A percentile compares a stretch with the other conserved stretches of the same genome.
Conservation (phyloP, 768 basidiomycete genomes). For the Rossbeevera mucosa region DNA sequence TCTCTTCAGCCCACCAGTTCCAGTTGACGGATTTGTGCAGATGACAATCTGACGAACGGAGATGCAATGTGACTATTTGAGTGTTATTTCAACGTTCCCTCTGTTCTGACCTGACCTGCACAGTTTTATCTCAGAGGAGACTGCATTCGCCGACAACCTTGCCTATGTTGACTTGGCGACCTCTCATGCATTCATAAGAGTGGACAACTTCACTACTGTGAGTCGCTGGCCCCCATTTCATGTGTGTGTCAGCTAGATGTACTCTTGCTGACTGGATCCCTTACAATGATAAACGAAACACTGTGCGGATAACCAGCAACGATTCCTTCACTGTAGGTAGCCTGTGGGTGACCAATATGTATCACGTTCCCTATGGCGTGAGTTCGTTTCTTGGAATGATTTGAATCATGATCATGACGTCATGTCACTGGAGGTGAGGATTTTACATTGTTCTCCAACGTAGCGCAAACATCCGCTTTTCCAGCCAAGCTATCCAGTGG, state of each 20-base stretch:
- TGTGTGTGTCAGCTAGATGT: neutral
- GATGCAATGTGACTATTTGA: constrained; percentile 43
- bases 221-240: constrained; percentile 4
- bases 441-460: neutral
- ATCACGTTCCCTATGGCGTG: constrained; percentile 62
- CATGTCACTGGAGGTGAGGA: constrained; percentile 26
- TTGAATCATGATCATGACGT: constrained; percentile 1
- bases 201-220: constrained; percentile 64
- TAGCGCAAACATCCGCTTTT: neutral
- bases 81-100: neutral
- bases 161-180: constrained; percentile 59
- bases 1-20: neutral
- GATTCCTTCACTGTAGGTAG: constrained; percentile 56
- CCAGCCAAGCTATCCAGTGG: constrained; percentile 52
- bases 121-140: constrained; percentile 45
- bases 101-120: constrained; percentile 8
- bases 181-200: constrained; percentile 70
- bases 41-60: constrained; percentile 68
- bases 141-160: constrained; percentile 46
- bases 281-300: constrained; percentile 57
- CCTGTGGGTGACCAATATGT: constrained; percentile 60
- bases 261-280: constrained; percentile 17
- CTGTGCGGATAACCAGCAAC: constrained; percentile 57
- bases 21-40: constrained; percentile 28
- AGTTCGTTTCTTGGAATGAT: constrained; percentile 19